Conservation (phyloP, 345 rosid species). For the Garcia nutans region DNA sequence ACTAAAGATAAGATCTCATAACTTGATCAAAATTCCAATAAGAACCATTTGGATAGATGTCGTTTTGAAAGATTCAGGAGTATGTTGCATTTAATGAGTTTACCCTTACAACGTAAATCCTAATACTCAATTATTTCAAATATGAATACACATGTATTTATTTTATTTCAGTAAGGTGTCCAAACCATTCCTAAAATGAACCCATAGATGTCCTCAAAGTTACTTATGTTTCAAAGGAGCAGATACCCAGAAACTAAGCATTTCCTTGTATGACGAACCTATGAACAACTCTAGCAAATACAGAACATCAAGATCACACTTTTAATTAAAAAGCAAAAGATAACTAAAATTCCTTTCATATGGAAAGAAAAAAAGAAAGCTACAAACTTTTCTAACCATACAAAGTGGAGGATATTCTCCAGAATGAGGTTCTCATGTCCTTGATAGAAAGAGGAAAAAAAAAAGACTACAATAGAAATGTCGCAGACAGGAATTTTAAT, state of each 20-base stretch:
- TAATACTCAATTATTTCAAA: too few species aligned
- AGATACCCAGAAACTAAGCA: background rate
- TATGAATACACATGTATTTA: too few species aligned
- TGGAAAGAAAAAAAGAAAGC: background rate
- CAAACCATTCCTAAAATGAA: too few species aligned
- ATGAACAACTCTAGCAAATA: background rate
- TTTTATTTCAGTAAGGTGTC: too few species aligned
- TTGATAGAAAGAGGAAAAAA: background rate
- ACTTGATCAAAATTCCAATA: too few species aligned
- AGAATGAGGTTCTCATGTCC: background rate
- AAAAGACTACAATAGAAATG: background rate
- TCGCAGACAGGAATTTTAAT: background rate
- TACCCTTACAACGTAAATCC: too few species aligned
- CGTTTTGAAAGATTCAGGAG: too few species aligned
- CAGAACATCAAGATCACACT: background rate
- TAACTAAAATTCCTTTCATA: too few species aligned
- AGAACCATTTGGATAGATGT: too few species aligned
- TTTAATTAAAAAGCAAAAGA: background rate
- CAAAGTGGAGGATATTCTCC: background rate
- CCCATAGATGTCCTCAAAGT: background rate
- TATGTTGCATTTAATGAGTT: too few species aligned
- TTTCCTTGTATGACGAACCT: background rate
- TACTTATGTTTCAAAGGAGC: background rate
- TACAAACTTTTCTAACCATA: background rate
- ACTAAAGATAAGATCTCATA: too few species aligned